These are phyloP conservation scores for Salvia sclarea DNA, from an alignment of 305 asterid genomes.

Conservation along the genomic window DNA sequence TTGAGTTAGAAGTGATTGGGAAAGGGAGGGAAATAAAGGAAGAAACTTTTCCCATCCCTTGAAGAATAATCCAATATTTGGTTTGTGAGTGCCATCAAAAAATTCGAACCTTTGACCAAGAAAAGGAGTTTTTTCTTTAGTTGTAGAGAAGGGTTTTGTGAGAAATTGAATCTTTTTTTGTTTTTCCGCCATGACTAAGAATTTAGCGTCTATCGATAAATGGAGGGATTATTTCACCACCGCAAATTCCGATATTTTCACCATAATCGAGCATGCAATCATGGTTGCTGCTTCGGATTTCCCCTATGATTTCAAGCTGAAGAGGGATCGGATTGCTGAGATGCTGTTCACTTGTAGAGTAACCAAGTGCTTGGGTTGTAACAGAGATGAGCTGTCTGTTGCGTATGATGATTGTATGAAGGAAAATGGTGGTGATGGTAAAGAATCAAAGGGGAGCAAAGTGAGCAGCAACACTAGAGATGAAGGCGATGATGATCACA, in stretches of 20 bases:
- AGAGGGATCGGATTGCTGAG: constrained; percentile 56
- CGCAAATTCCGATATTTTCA: constrained; percentile 41
- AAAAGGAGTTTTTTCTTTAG: not conserved
- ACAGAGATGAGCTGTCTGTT: constrained; percentile 33
- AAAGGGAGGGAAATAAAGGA: not conserved
- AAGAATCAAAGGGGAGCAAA: constrained; percentile 43
- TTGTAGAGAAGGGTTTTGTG: constrained; percentile 21
- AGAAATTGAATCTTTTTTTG: not conserved
- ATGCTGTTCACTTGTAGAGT: constrained; percentile 42
- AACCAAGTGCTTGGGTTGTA: constrained; percentile 38
- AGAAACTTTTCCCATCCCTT: constrained; percentile 17
- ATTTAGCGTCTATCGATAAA: constrained; percentile 35
- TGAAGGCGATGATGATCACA: constrained; percentile 33
- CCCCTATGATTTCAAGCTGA: constrained; percentile 49
- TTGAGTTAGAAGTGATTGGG: constrained; percentile 7
- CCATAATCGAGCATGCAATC: constrained; percentile 47
- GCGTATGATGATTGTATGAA: constrained; percentile 30
- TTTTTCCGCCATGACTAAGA: constrained; percentile 33
- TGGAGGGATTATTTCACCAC: constrained; percentile 55
- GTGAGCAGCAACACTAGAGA: constrained; percentile 27
- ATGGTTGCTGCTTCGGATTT: constrained; percentile 53
- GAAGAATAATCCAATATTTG: constrained; percentile 3
- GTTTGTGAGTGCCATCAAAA: constrained; percentile 31
- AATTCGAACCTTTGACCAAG: constrained; percentile 16
- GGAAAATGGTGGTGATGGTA: constrained; percentile 24